phyloP scores from a whole-genome alignment of 257 asterid species.

The Lantana camara region DNA sequence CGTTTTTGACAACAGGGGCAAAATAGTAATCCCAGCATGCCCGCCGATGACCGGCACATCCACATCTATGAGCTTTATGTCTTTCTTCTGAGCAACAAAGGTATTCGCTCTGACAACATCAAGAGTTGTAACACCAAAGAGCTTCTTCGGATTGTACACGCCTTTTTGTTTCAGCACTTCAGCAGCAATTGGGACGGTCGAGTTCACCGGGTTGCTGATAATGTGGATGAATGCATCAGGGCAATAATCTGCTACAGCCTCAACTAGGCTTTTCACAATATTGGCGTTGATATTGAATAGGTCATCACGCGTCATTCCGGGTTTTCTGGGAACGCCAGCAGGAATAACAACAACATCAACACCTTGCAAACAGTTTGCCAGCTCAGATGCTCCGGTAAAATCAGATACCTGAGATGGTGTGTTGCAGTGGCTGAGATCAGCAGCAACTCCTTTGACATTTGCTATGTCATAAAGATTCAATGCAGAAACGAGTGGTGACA shows the following conservation, averaged over 20 bases:
- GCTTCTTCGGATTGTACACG: constrained; percentile 66
- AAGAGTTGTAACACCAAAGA: constrained; percentile 68
- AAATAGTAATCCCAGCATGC: constrained; percentile 77
- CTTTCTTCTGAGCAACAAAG: constrained; percentile 70
- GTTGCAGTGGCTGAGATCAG: constrained; percentile 77
- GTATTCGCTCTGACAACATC: constrained; percentile 87
- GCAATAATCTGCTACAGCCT: constrained; percentile 71
- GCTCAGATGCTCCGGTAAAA: constrained; percentile 61
- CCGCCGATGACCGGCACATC: constrained; percentile 85
- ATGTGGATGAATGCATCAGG: constrained; percentile 73
- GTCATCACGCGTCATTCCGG: constrained; percentile 82
- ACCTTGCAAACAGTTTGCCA: constrained; percentile 55
- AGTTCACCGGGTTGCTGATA: constrained; percentile 73
- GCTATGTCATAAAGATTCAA: constrained; percentile 65
- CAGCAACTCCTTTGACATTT: constrained; percentile 72
- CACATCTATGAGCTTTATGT: constrained; percentile 62
- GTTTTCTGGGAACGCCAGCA: constrained; percentile 77
- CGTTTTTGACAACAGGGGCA: constrained; percentile 76
- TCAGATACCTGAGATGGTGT: constrained; percentile 62
- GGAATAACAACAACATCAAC: constrained; percentile 66
- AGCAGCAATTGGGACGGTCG: constrained; percentile 80
- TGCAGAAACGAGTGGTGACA: constrained; percentile 70
- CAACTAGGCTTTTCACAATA: constrained; percentile 60
- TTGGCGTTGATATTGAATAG: constrained; percentile 70
- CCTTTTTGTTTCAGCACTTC: constrained; percentile 68